phyloP scores from a whole-genome alignment of 352 stramenopile genomes.

The Phytophthora quininea region DNA sequence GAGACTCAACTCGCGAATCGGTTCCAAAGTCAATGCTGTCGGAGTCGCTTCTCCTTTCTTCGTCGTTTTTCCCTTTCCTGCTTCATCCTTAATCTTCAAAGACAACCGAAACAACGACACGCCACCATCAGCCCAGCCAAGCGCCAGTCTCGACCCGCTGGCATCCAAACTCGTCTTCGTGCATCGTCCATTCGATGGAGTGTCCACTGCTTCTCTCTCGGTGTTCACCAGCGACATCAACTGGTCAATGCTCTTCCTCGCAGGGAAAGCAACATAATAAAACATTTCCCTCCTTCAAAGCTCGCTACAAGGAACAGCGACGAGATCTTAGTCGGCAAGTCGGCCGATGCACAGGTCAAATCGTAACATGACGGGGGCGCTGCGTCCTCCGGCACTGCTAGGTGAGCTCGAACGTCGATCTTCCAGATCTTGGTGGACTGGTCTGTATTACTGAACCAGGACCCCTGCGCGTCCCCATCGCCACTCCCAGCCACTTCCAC shows the following conservation, averaged over 20 bases:
- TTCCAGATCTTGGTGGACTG: constrained; percentile 67
- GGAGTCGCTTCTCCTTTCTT: constrained; percentile 8
- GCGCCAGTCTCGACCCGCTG: constrained; percentile 55
- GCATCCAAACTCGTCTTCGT: constrained; percentile 53
- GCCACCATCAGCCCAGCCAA: constrained; percentile 77
- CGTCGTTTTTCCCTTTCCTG: neutral
- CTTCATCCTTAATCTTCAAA: constrained; percentile 28
- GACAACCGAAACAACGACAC: constrained; percentile 69
- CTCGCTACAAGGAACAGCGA: constrained; percentile 66
- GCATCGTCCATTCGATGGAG: constrained; percentile 47
- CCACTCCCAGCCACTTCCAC: constrained; percentile 45
- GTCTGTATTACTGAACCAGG: constrained; percentile 40
- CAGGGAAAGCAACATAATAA: constrained; percentile 74
- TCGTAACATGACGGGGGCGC: constrained; percentile 54
- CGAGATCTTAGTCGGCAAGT: constrained; percentile 31
- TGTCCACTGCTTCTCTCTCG: constrained; percentile 36
- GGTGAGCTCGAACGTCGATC: constrained; percentile 75
- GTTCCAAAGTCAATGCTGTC: constrained; percentile 48
- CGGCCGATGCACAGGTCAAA: constrained; percentile 53
- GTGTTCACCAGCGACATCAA: constrained; percentile 80
- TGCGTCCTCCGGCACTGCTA: constrained; percentile 29
- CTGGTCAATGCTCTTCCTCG: constrained; percentile 69
- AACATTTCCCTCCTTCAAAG: constrained; percentile 83
- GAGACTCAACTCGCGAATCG: constrained; percentile 69
- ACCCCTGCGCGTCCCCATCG: constrained; percentile 6